Base-by-base conservation (phyloP, 2,329 filamentous ascomycete genomes). In the Aspergillus proliferans region DNA sequence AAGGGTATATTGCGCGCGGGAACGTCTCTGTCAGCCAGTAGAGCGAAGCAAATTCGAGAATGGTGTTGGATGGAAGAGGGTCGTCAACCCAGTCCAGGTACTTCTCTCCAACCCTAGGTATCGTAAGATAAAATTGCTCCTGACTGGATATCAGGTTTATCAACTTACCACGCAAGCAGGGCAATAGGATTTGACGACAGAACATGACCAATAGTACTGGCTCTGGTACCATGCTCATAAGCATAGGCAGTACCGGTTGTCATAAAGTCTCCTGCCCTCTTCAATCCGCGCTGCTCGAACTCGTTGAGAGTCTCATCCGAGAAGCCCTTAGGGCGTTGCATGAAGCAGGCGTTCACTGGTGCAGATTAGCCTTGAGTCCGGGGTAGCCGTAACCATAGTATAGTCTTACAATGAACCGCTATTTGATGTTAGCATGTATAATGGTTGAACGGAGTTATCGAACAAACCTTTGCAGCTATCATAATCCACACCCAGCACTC, bases 11-110 rank as follows among this genome's bases (percentile, higher is more conserved):
- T 3, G 59, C 57, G 8, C 66, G 61, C 12, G 66, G 63, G 39
- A 66, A 66, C 2, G 66, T 66, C n/a, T 67, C 58, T 1, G 67
- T 71, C 6, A 71, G 52, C 69, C 69, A 71, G 43, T 71, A 71
- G 6, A 71, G 48, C 8, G 62, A 64, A 14, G 64, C 53, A 1
- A 62, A 60, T 26, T 66, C 62, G 14, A 71, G 54, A 19, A 71
- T 69, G 0, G 63, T 59, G 2, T 66, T 49, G 7, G 59, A 47
- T 1, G 63, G 43, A 9, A 68, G 58, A 1, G 64, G 58, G 1
- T 64, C 56, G 30, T 70, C 68, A 1, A 62, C 62, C 68, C 68
- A 71, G 47, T 67, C 60, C 19, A 67, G 49, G 38, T 64, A 67
- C 24, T 69, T 71, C 47, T 71, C 68, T 9, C 67, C 68, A 46